Percentiles rank a stretch among this genome's conserved stretches.
phyloP scores from a whole-genome alignment of 352 stramenopile species.

The Phytophthora sansomeana region DNA sequence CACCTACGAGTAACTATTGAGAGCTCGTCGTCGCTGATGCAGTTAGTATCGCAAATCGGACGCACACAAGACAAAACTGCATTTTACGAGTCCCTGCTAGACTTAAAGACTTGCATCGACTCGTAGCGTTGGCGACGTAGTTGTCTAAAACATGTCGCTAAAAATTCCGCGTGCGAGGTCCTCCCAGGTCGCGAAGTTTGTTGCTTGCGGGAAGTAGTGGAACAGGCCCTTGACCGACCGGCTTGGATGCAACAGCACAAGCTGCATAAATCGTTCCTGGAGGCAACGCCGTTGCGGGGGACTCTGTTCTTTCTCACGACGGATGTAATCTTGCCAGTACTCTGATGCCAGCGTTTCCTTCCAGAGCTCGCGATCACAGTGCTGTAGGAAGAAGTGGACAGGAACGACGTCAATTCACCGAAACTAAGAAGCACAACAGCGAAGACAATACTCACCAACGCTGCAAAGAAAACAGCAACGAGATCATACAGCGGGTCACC shows the following conservation, averaged over 20 bases:
- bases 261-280: constrained; percentile 72
- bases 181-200: constrained; percentile 56
- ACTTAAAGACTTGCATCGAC: not conserved
- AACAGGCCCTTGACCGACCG: constrained; percentile 74
- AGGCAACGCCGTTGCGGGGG: constrained; percentile 39
- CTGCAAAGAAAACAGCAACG: constrained; percentile 80
- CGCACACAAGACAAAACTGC: constrained; percentile 10
- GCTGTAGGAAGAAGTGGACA: constrained; percentile 43
- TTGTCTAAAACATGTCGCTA: constrained; percentile 55
- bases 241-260: constrained; percentile 84
- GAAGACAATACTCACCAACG: constrained; percentile 56
- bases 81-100: not conserved
- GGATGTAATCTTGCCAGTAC: constrained; percentile 83
- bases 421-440: constrained; percentile 1
- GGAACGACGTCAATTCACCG: constrained; percentile 11
- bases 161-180: constrained; percentile 74
- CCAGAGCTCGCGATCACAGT: constrained; percentile 73
- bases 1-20: too few species aligned
- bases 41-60: not conserved
- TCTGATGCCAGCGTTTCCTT: constrained; percentile 57
- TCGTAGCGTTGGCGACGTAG: not conserved
- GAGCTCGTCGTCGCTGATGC: too few species aligned
- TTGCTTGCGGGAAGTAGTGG: constrained; percentile 67
- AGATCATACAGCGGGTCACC: constrained; percentile 90
- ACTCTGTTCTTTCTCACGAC: constrained; percentile 36